Conservation (phyloP, 1,284 basidiomycete species). For the Neolentinus lepideus region DNA sequence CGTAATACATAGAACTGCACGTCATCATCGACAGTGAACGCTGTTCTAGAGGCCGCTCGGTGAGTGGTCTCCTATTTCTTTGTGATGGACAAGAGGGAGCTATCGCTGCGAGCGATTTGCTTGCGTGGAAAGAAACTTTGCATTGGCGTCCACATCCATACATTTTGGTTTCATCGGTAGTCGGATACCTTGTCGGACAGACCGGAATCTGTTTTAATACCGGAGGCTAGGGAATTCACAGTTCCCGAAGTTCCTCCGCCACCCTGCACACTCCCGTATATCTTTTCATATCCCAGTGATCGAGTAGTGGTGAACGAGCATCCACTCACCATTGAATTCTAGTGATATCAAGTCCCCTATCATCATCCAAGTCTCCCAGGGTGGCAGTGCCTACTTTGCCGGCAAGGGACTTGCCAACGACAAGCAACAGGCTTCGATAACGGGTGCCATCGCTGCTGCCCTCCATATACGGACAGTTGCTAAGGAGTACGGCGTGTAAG, state of each 20-base stretch:
- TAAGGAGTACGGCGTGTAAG: slow-evolving; percentile 86
- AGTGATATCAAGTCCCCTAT: slow-evolving; percentile 93
- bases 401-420: slow-evolving; percentile 96
- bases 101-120: no score
- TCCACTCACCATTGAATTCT: slow-evolving; percentile 1
- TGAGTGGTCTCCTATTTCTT: slow-evolving; percentile 19
- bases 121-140: no score
- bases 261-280: neutral
- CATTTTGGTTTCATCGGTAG: neutral
- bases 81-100: neutral
- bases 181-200: neutral
- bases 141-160: neutral
- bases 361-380: slow-evolving; percentile 97
- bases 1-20: slow-evolving; percentile 73
- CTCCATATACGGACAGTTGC: slow-evolving; percentile 89
- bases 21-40: slow-evolving; percentile 84
- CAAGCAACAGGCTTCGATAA: slow-evolving; percentile 94
- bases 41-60: slow-evolving; percentile 86
- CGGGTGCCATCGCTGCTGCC: slow-evolving; percentile 89
- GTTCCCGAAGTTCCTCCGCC: neutral
- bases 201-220: neutral
- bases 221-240: neutral
- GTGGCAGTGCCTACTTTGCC: slow-evolving; percentile 94
- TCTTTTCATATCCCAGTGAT: neutral
- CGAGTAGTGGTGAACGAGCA: no score